Evolutionary conservation across 495 filamentous ascomycete genomes (phyloP).

Genomic region (Penicillium chermesinum): DNA sequence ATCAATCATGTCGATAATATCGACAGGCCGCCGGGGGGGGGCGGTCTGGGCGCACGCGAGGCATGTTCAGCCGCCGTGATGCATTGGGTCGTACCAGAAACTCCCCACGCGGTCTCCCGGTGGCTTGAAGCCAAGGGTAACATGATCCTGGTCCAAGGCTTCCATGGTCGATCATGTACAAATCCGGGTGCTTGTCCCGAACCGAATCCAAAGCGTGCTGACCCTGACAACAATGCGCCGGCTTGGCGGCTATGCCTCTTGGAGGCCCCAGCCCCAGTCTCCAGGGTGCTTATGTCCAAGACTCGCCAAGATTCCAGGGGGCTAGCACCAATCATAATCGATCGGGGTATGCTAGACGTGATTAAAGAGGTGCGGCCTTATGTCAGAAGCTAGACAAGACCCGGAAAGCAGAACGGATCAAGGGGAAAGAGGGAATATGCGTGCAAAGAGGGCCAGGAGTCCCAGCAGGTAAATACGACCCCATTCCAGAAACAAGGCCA

Average conservation of each 20-base stretch:
- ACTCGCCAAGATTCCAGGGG: neutral
- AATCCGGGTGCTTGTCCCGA: neutral
- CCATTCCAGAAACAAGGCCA: too few relatives aligned
- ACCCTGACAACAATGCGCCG: neutral
- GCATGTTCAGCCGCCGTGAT: neutral
- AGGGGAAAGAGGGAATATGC: too few relatives aligned
- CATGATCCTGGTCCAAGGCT: slow-evolving; percentile 1
- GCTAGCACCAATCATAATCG: neutral
- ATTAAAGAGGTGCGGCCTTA: too few relatives aligned
- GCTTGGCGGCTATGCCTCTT: slow-evolving; percentile 1
- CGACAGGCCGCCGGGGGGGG: neutral
- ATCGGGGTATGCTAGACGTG: too few relatives aligned
- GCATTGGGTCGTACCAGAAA: slow-evolving; percentile 2
- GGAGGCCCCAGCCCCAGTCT: neutral
- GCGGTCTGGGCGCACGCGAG: neutral
- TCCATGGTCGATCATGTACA: slow-evolving; percentile 8
- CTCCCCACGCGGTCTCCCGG: neutral
- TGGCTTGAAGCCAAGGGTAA: slow-evolving; percentile 5
- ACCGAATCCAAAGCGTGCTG: neutral
- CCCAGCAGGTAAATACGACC: too few relatives aligned
- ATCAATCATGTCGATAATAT: neutral
- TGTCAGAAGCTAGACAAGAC: neutral
- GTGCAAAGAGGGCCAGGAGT: too few relatives aligned
- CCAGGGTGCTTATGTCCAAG: neutral
- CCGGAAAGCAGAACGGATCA: too few relatives aligned